Evolutionary conservation across 1,139 yeast species (phyloP).

Genomic region (Hyphopichia fennica): DNA sequence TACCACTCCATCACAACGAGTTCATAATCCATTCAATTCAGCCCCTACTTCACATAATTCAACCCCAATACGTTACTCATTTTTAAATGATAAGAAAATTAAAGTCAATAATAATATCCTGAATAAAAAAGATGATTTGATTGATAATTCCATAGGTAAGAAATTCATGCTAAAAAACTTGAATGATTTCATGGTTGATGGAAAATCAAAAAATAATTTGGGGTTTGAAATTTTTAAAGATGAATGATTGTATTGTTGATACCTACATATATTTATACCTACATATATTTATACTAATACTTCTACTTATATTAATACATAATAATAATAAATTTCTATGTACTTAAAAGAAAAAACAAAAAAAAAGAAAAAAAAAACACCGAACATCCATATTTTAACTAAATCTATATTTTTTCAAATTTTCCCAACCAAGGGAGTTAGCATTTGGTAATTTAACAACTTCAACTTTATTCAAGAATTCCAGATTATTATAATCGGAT

Average conservation of each 20-base stretch:
- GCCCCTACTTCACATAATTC: neutral
- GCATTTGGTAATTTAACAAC: conserved; percentile 46
- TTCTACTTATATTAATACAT: neutral
- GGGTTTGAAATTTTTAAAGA: conserved; percentile 2
- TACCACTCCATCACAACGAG: neutral
- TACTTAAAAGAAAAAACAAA: too few relatives aligned
- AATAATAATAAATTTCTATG: neutral
- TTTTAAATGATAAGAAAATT: neutral
- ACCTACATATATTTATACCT: neutral
- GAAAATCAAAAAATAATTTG: conserved; percentile 10
- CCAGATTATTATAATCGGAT: conserved; percentile 35
- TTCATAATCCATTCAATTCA: neutral
- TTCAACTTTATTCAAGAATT: conserved; percentile 38
- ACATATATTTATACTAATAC: neutral
- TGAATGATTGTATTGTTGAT: neutral
- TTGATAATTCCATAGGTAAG: conserved; percentile 10
- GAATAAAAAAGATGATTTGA: neutral
- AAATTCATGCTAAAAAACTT: conserved; percentile 14
- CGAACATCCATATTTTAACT: conserved; percentile 4
- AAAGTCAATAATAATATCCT: conserved; percentile 1
- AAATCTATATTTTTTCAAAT: conserved; percentile 34
- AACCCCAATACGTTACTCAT: neutral
- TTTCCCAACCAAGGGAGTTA: conserved; percentile 50
- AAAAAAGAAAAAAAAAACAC: too few relatives aligned
- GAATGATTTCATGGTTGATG: conserved; percentile 11